Conservation (phyloP, 768 basidiomycete species). For the Suillus placidus region DNA sequence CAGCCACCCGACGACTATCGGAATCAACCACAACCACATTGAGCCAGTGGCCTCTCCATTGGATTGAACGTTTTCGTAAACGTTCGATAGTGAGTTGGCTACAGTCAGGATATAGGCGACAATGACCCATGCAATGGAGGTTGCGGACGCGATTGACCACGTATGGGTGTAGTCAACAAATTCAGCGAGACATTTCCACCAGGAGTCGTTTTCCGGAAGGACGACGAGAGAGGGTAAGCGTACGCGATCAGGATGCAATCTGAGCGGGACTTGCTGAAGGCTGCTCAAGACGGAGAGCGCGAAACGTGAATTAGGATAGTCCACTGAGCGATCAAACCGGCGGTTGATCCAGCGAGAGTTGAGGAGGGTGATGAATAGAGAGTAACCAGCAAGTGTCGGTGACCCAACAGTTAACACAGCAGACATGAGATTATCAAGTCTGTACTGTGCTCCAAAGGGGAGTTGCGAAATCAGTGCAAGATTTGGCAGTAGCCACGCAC, state of each 20-base stretch:
- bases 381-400: slow-evolving; percentile 48
- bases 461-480: slow-evolving; percentile 51
- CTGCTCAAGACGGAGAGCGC: slow-evolving; percentile 36
- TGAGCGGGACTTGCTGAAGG: slow-evolving; percentile 41
- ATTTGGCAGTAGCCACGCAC: slow-evolving; percentile 51
- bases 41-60: slow-evolving; percentile 22
- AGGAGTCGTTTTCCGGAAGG: slow-evolving; percentile 39
- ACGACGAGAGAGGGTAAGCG: slow-evolving; percentile 40
- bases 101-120: slow-evolving; percentile 28
- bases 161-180: slow-evolving; percentile 38
- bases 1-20: slow-evolving; percentile 38
- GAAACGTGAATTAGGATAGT: slow-evolving; percentile 24
- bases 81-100: slow-evolving; percentile 26
- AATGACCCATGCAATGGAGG: slow-evolving; percentile 41
- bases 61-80: slow-evolving; percentile 1
- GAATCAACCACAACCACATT: slow-evolving; percentile 41
- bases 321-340: slow-evolving; percentile 28
- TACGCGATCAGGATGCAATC: slow-evolving; percentile 22
- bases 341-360: slow-evolving; percentile 46
- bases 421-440: slow-evolving; percentile 45
- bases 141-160: slow-evolving; percentile 37
- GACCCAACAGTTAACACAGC: slow-evolving; percentile 48
- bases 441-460: slow-evolving; percentile 47
- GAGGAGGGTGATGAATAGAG: slow-evolving; percentile 44
- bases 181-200: slow-evolving; percentile 36